Base-by-base conservation (phyloP, 2,329 filamentous ascomycete species). In the Atkinsonella texensis region DNA sequence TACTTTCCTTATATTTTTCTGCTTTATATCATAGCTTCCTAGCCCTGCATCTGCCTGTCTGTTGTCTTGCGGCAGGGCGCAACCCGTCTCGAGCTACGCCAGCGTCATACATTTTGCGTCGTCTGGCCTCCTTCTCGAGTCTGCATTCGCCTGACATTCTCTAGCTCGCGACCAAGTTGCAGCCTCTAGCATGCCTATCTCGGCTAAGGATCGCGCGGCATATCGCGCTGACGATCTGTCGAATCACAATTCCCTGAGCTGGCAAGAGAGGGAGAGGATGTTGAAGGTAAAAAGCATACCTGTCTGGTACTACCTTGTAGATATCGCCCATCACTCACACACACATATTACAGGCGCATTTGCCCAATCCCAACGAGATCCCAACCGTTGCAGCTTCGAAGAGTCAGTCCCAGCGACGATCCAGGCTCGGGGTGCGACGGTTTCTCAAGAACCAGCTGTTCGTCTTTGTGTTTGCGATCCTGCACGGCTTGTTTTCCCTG, bases 401-500 rank as follows among this genome's bases (percentile, higher is more conserved):
- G 10, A 60, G 60, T 40, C 57, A 61, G 48, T 57, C 62, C 13
- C 60, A 61, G 32, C 57, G 60, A 31, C 65, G 67, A 35, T 72
- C 72, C 18, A 71, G 71, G 46, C 68, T 83, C 17, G 80, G 81
- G 20, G 63, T 86, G 54, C 77, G 81, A 54, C 76, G 75, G 51
- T 81, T 87, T 61, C 59, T 88, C 43, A 74, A 72, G 54, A 72
- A 70, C 50, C 79, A 84, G 62, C 66, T 90, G 42, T 77, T 89
- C 67, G 65, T 82, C 50, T 65, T 88, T 41, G 65, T 88, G 54
- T 89, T 85, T 67, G 75, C 78, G 54, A 61, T 87, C 52, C 74
- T 91, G 58, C 89, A 95, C 62, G 77, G 85, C 55, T 65, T 95
- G 58, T 97, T 95, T 70, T 91, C 88, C 7, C 73, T 97, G 57